phyloP scores from a whole-genome alignment of 1,284 basidiomycete species.

The Inonotus obliquus region DNA sequence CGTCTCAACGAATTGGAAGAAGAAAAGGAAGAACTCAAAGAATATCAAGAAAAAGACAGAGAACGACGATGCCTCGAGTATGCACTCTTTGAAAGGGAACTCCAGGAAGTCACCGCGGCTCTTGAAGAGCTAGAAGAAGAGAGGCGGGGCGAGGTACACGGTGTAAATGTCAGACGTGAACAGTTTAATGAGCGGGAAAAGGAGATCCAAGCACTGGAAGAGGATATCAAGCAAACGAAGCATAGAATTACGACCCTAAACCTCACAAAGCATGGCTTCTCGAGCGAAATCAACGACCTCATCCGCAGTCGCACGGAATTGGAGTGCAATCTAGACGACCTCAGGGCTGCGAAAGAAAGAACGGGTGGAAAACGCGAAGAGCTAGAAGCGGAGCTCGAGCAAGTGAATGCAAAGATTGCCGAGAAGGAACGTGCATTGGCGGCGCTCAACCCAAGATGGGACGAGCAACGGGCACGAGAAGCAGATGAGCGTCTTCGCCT shows the following conservation, averaged over 20 bases:
- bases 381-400: constrained; percentile 62
- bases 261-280: constrained; percentile 66
- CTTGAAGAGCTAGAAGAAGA: constrained; percentile 85
- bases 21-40: constrained; percentile 96
- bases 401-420: constrained; percentile 55
- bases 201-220: constrained; percentile 76
- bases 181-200: constrained; percentile 83
- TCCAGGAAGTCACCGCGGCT: constrained; percentile 83
- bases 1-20: constrained; percentile 90
- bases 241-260: constrained; percentile 68
- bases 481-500: constrained; percentile 64
- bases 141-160: constrained; percentile 76
- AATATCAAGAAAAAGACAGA: constrained; percentile 94
- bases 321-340: constrained; percentile 79
- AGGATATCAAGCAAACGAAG: constrained; percentile 64
- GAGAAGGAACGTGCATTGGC: constrained; percentile 61
- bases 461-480: constrained; percentile 51
- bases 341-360: constrained; percentile 56
- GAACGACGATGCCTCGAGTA: constrained; percentile 95
- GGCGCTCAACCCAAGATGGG: constrained; percentile 64
- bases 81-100: constrained; percentile 86
- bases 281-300: constrained; percentile 76
- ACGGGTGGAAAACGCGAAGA: constrained; percentile 62
- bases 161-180: constrained; percentile 74
- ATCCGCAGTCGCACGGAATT: constrained; percentile 76